phyloP scores from a whole-genome alignment of 2,329 filamentous ascomycete genomes.

The Penicillium sp. region DNA sequence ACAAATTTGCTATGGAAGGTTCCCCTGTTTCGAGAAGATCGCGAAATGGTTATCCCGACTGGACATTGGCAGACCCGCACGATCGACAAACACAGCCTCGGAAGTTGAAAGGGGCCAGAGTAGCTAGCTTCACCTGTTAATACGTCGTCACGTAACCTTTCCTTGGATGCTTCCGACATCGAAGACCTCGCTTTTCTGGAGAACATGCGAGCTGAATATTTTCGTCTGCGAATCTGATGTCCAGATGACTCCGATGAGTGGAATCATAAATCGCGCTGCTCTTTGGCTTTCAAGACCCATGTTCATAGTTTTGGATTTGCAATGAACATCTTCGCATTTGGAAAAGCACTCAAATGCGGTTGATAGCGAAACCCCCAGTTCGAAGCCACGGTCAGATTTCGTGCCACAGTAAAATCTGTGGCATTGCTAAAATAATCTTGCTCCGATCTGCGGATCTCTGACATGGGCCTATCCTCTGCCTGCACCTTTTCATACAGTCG shows the following conservation, averaged over 20 bases:
- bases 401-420: not conserved
- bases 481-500: not conserved
- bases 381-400: not conserved
- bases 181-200: no score
- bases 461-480: not conserved
- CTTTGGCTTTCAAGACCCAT: not conserved
- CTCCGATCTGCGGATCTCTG: not conserved
- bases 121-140: no score
- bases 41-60: no score
- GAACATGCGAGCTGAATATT: no score
- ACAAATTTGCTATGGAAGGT: no score
- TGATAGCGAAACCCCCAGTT: not conserved
- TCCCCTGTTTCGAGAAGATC: no score
- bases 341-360: not conserved
- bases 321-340: not conserved
- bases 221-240: not conserved
- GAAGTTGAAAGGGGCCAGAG: no score
- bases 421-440: not conserved
- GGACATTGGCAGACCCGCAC: no score
- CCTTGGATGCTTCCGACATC: no score
- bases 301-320: not conserved
- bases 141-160: no score
- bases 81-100: no score
- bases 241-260: not conserved
- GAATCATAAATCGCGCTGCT: not conserved